phyloP scores from a whole-genome alignment of 176 grass and related monocot species.

The Bolboschoenus planiculmis region DNA sequence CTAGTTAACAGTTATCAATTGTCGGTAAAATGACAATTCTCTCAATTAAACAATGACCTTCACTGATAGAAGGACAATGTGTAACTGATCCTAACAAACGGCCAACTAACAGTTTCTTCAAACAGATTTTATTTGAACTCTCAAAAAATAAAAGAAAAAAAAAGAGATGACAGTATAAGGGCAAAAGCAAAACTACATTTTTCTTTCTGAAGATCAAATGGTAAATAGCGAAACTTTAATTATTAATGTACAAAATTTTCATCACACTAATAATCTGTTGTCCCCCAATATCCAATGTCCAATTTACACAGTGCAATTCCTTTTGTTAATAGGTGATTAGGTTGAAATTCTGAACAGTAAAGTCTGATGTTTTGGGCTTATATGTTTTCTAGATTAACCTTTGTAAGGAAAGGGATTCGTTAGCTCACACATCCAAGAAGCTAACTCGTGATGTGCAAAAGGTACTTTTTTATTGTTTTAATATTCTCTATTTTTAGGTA shows the following conservation, averaged over 20 bases:
- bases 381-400: constrained; percentile 53
- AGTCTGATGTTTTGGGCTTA: neutral
- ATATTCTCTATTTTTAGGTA: neutral
- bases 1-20: neutral
- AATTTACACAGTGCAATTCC: neutral
- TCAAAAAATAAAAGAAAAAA: neutral
- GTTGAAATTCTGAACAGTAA: neutral
- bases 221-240: neutral
- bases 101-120: neutral
- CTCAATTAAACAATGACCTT: neutral
- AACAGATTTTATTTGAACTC: neutral
- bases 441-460: constrained; percentile 70
- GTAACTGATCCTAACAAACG: neutral
- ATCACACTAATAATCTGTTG: neutral
- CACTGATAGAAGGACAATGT: neutral
- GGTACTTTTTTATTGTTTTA: constrained; percentile 22
- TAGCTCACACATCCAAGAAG: constrained; percentile 70
- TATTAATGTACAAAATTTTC: neutral
- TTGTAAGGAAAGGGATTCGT: constrained; percentile 65
- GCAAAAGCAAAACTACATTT: neutral
- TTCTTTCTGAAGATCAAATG: neutral
- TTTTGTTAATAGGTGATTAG: neutral
- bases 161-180: neutral
- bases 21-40: neutral
- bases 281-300: neutral